Evolutionary conservation across 2,329 filamentous ascomycete genomes (phyloP), one percentile per base, ranked within the genome.

Genomic region (Fusarium sublunatum): DNA sequence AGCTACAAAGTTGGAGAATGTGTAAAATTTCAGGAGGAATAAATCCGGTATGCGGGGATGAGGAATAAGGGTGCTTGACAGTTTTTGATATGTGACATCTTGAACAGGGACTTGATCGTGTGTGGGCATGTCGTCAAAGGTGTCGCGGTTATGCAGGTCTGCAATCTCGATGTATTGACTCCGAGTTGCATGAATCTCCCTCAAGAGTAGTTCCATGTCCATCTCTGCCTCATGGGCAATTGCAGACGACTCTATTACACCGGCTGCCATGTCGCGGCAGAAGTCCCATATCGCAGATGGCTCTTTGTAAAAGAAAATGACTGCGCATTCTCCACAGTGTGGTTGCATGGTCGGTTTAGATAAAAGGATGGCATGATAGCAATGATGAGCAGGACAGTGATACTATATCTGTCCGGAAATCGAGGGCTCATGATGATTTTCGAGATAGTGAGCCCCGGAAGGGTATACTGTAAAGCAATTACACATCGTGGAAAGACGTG

Each of bases 251-350:
- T 58, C 47, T 8, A 46, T 48, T 34, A 65, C 45, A 26, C 38
- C 19, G 22, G 50, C 42, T 6, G 28, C 8, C 2, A 62, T 2
- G 41, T 76, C 75, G 4, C 53, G 39, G 1, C 26, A 31, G 6
- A 39, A 54, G 22, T 69, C 10, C 73, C 73, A 75, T 22, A 40
- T 12, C 3, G 58, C 65, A 6, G 34, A 13, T n/a, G 46, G 34
- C 10, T 44, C 25, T 4, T 44, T 25, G 40, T 65, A 22, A 43
- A 65, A 74, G 60, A 70, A 75, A 7, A 75, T 41, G 15, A 69
- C 68, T 19, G 75, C 70, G 36, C 75, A 77, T 49, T 76, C 75
- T 60, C 74, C 74, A 29, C 74, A 77, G 4, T 57, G 46, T 2
- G 75, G 74, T 42, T 77, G 74, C 2, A n/a, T 7, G 6, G 41